phyloP scores from a whole-genome alignment of 768 basidiomycete species.

The Hysterangium stoloniferum region DNA sequence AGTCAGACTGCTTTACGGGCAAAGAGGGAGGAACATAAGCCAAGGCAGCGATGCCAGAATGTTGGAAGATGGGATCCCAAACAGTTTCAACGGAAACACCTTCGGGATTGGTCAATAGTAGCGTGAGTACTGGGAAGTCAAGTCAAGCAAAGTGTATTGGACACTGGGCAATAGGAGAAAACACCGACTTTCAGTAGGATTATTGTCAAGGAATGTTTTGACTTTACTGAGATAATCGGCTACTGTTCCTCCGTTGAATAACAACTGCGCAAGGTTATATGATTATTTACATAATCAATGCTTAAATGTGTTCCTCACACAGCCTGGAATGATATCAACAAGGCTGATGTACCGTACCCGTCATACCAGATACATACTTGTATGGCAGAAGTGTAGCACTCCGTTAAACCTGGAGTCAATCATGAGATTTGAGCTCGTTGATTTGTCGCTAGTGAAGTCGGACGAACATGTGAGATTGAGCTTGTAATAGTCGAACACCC shows the following conservation, averaged over 20 bases:
- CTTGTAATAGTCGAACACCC: conserved; percentile 53
- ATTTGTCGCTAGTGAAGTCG: too few species aligned
- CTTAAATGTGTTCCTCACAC: too few species aligned
- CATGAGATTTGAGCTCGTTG: conserved; percentile 10
- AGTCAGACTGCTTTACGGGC: conserved; percentile 37
- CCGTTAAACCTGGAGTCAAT: conserved; percentile 27
- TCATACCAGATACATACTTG: conserved; percentile 32
- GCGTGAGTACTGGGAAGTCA: conserved; percentile 36
- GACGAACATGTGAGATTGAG: conserved; percentile 31
- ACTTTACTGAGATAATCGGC: conserved; percentile 42
- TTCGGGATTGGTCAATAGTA: conserved; percentile 64
- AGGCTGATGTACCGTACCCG: not conserved
- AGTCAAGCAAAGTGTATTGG: not conserved
- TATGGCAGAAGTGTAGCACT: conserved; percentile 60
- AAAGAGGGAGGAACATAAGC: conserved; percentile 45
- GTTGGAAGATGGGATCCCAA: conserved; percentile 48
- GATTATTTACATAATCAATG: not conserved
- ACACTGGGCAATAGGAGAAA: too few species aligned
- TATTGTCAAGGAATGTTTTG: conserved; percentile 47
- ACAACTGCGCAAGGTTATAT: conserved; percentile 16
- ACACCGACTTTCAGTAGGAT: conserved; percentile 42
- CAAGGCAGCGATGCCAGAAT: conserved; percentile 33
- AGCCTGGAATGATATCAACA: conserved; percentile 8
- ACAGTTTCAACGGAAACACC: conserved; percentile 37
- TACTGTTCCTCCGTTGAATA: conserved; percentile 48